Conservation (phyloP, 176 grass and related monocot genomes). For the Bromus sterilis region DNA sequence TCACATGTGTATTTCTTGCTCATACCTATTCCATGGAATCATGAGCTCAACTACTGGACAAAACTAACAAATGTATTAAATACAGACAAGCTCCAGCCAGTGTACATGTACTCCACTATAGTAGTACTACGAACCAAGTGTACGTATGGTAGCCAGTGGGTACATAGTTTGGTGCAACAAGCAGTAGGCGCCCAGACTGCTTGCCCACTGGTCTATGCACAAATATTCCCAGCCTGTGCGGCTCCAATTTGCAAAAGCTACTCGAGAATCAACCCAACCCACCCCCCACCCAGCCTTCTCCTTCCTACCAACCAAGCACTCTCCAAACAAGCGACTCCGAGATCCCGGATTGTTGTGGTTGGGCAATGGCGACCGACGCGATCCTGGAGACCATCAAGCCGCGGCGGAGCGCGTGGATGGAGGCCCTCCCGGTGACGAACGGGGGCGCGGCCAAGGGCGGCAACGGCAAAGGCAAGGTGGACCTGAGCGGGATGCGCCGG, state of each 20-base stretch:
- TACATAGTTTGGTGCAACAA: conserved; percentile 18
- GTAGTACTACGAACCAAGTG: no score
- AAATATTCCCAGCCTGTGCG: not conserved
- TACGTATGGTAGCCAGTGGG: not conserved
- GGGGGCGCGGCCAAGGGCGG: not conserved
- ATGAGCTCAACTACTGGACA: not conserved
- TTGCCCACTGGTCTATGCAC: conserved; percentile 2
- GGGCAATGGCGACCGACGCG: conserved; percentile 44
- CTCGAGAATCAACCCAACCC: not conserved
- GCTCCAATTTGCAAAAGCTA: conserved; percentile 4
- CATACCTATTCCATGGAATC: no score
- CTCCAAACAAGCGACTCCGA: not conserved
- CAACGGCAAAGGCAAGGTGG: no score
- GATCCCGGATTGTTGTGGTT: not conserved
- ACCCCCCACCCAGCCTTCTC: not conserved
- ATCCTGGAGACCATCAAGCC: conserved; percentile 59
- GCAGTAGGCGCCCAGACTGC: not conserved
- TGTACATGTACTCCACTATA: no score
- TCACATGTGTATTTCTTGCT: no score
- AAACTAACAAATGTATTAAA: not conserved
- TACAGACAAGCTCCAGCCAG: not conserved
- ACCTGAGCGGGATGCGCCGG: conserved; percentile 45
- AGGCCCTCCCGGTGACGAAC: conserved; percentile 63
- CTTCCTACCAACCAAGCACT: conserved; percentile 22
- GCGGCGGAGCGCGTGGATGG: conserved; percentile 24